Base-by-base conservation (phyloP, 1,284 basidiomycete genomes). In the Ceratobasidium sp. region DNA sequence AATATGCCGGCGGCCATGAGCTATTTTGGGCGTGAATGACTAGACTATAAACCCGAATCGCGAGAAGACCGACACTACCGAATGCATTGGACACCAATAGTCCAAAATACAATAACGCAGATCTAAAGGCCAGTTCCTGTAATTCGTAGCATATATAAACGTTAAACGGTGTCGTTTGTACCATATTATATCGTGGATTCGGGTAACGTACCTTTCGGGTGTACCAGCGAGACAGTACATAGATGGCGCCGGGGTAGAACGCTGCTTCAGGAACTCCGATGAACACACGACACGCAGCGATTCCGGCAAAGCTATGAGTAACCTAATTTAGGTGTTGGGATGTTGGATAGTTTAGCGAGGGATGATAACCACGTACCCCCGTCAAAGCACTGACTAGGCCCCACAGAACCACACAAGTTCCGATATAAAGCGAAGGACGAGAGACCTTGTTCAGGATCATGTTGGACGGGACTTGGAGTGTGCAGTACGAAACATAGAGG, bases 81-180 rank as follows among this genome's bases (percentile, higher is more conserved):
- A 93, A 92, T 1, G 92, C 92, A 81, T 92, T 93, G 0, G 90
- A 90, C 63, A 92, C 84, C n/a, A 93, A 82, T 2, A 89, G 79
- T 19, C 91, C 91, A 7, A 85, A 85, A 80, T 89, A 92, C 1
- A 94, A 84, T 73, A 92, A 85, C 0, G 90, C 89, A 62, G 89
- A 87, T 48, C 92, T 87, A 74, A 92, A 86, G 0, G 88, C 88
- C 6, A 91, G 81, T 81, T 91, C 89, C 88, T 89, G 72, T 11
- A 51, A 34, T 4, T 13, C 2, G 66, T 2, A 46, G 2, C 0
- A 24, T 39, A 11, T 46, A 29, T 2, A 46, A 65, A 41, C 29
- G 19, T 34, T n/a, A 22, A 8, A n/a, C n/a, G n/a, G n/a, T n/a
- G n/a, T n/a, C n/a, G n/a, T n/a, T n/a, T n/a, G n/a, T n/a, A 64